Conservation (phyloP, 768 basidiomycete genomes). For the Russula ochroleuca region DNA sequence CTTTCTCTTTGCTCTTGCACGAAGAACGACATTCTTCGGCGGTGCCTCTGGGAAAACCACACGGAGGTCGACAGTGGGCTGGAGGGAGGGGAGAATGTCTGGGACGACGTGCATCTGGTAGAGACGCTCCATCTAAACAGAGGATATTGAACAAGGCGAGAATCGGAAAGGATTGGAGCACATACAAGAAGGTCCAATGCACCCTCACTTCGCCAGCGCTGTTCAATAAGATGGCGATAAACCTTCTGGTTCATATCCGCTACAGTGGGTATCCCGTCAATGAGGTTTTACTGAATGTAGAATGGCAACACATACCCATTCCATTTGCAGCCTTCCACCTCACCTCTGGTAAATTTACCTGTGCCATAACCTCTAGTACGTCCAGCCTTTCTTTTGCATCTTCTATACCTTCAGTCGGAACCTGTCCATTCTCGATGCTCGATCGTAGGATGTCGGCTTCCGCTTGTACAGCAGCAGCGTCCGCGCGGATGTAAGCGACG, state of each 20-base stretch:
- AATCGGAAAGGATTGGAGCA: not conserved
- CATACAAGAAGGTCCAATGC: conserved; percentile 77
- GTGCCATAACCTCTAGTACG: conserved; percentile 72
- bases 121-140: conserved; percentile 80
- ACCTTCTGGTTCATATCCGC: conserved; percentile 65
- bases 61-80: conserved; percentile 71
- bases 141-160: not conserved
- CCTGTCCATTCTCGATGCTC: conserved; percentile 25
- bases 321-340: conserved; percentile 76
- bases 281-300: not conserved
- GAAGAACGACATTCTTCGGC: conserved; percentile 31
- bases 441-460: conserved; percentile 42
- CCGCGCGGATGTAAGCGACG: conserved; percentile 59
- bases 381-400: conserved; percentile 41
- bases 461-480: conserved; percentile 49
- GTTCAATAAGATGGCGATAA: conserved; percentile 77
- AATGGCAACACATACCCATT: conserved; percentile 51
- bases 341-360: conserved; percentile 78
- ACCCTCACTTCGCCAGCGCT: conserved; percentile 82
- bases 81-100: conserved; percentile 70
- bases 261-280: conserved; percentile 29
- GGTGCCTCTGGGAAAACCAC: conserved; percentile 49
- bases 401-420: conserved; percentile 26
- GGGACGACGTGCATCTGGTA: conserved; percentile 90
- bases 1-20: conserved; percentile 31